These are phyloP conservation scores for Tricholoma saponaceum DNA, from an alignment of 768 basidiomycete species.

Conservation along the genomic window DNA sequence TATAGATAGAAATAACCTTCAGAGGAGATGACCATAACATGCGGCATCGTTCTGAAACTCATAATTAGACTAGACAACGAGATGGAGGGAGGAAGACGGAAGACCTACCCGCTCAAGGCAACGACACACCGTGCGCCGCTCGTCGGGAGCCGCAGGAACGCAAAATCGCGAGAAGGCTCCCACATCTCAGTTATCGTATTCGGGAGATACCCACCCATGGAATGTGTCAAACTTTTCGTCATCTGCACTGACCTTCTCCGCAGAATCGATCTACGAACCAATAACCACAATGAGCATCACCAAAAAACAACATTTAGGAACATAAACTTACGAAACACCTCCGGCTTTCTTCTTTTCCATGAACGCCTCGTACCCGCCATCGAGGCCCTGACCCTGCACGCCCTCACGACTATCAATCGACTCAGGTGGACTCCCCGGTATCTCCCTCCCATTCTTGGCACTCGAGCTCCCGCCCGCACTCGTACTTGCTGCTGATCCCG, in stretches of 20 bases:
- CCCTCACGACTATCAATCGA: constrained; percentile 55
- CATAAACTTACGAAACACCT: constrained; percentile 48
- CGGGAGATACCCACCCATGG: constrained; percentile 82
- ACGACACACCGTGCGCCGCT: constrained; percentile 81
- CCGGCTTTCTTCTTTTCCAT: constrained; percentile 68
- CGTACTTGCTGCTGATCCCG: neutral
- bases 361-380: constrained; percentile 84
- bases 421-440: neutral
- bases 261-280: constrained; percentile 40
- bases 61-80: neutral
- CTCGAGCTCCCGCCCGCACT: neutral
- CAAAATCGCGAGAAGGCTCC: constrained; percentile 96
- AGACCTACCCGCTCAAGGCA: constrained; percentile 78
- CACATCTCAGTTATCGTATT: constrained; percentile 91
- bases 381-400: constrained; percentile 50
- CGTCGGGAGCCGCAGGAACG: constrained; percentile 79
- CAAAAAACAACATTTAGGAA: neutral
- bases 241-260: constrained; percentile 70
- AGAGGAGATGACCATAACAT: constrained; percentile 94
- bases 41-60: constrained; percentile 74
- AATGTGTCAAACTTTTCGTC: constrained; percentile 71
- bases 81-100: neutral
- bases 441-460: neutral
- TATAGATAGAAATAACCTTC: constrained; percentile 97
- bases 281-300: neutral